Evolutionary conservation across 805 yeast species (phyloP).

Genomic region (Lachancea quebecensis): DNA sequence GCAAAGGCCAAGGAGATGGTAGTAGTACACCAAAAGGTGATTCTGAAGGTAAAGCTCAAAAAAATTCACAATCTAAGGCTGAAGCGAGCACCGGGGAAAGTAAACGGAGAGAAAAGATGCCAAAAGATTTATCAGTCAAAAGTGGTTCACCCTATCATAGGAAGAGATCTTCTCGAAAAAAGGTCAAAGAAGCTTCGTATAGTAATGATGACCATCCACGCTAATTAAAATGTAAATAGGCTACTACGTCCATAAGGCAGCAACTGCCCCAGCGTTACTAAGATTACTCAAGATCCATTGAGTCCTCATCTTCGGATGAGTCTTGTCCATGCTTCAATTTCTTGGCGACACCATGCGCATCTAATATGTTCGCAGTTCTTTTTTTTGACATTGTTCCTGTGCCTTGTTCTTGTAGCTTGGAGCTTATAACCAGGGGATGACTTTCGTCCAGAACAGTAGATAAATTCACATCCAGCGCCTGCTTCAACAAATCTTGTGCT

Average conservation of each 20-base stretch:
- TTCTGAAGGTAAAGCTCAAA: not conserved
- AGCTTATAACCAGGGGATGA: conserved; percentile 26
- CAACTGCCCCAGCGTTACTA: too few species aligned
- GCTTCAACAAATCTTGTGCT: conserved; percentile 69
- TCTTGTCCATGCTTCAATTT: conserved; percentile 9
- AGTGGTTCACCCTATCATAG: too few species aligned
- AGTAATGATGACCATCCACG: too few species aligned
- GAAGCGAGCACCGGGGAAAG: too few species aligned
- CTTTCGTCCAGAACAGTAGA: conserved; percentile 23
- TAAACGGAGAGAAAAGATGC: too few species aligned
- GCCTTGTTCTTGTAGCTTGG: conserved; percentile 11
- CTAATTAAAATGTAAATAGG: too few species aligned
- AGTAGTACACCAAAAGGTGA: not conserved
- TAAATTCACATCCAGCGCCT: conserved; percentile 64
- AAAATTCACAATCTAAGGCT: too few species aligned
- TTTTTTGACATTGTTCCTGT: not conserved
- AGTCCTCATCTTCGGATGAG: conserved; percentile 11
- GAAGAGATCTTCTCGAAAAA: too few species aligned
- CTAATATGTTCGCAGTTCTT: conserved; percentile 3
- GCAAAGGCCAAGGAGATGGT: not conserved
- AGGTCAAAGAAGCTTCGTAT: too few species aligned
- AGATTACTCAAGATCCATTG: conserved; percentile 18
- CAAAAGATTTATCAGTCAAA: too few species aligned
- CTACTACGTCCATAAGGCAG: too few species aligned
- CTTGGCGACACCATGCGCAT: conserved; percentile 8